Conservation (phyloP, 2,329 filamentous ascomycete species). For the Talaromyces sp. region DNA sequence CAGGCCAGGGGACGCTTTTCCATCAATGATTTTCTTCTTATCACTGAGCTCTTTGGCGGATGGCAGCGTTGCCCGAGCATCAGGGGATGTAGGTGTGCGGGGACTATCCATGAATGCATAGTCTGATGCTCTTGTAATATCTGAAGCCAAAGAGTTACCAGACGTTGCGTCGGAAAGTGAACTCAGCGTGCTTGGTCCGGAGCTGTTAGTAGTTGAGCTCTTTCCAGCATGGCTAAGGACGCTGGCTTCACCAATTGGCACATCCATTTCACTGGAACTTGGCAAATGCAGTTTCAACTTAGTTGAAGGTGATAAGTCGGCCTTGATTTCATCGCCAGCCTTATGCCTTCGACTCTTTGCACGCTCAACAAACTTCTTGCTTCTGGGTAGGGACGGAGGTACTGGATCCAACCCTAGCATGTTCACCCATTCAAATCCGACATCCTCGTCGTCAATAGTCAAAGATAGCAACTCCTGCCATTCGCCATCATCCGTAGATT, state of each 20-base stretch:
- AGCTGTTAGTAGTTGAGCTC: constrained; percentile 29
- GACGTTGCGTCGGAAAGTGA: constrained; percentile 28
- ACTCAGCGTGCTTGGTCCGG: constrained; percentile 32
- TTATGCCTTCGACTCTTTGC: constrained; percentile 36
- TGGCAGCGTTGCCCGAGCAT: constrained; percentile 30
- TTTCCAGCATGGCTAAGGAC: constrained; percentile 47
- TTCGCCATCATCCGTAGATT: constrained; percentile 54
- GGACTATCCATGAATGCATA: constrained; percentile 26
- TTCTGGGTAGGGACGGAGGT: constrained; percentile 56
- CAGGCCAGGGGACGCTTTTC: constrained; percentile 32
- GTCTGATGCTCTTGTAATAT: constrained; percentile 34
- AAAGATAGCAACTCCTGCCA: constrained; percentile 87
- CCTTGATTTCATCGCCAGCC: constrained; percentile 22
- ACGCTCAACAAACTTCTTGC: constrained; percentile 51
- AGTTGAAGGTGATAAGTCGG: constrained; percentile 26
- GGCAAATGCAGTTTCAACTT: constrained; percentile 36
- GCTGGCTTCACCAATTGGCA: constrained; percentile 59
- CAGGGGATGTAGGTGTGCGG: constrained; percentile 22
- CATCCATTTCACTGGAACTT: constrained; percentile 54
- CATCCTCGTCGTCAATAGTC: constrained; percentile 69
- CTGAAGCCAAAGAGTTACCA: constrained; percentile 29
- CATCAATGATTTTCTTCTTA: constrained; percentile 26
- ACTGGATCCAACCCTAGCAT: constrained; percentile 69
- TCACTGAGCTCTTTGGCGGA: constrained; percentile 25
- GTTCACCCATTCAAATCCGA: constrained; percentile 80